Percentiles rank a stretch among this genome's conserved stretches.
Conservation (phyloP, 305 asterid genomes). For the Fraxinus greggii region DNA sequence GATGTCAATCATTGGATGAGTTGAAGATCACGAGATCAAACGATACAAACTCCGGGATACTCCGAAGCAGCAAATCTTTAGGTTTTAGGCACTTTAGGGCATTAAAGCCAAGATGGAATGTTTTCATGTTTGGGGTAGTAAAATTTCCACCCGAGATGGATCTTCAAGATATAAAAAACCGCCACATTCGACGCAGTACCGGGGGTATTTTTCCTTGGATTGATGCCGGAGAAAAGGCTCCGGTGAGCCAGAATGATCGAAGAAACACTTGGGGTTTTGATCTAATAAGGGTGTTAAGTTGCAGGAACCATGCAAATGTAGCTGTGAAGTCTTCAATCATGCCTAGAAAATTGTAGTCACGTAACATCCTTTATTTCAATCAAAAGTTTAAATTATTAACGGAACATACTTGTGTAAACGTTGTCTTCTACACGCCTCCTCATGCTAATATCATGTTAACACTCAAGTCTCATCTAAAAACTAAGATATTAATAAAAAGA, state of each 20-base stretch:
- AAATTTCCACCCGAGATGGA: constrained; percentile 61
- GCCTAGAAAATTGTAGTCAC: neutral
- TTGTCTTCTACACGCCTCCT: constrained; percentile 8
- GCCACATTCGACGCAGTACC: constrained; percentile 48
- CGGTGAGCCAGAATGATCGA: constrained; percentile 23
- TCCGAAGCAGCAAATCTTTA: constrained; percentile 46
- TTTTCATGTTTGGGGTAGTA: constrained; percentile 43
- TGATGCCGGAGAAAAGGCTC: constrained; percentile 25
- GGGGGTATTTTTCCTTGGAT: constrained; percentile 26
- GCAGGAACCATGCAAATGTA: constrained; percentile 54
- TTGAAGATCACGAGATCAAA: constrained; percentile 11
- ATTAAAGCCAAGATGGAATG: constrained; percentile 49
- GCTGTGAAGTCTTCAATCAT: constrained; percentile 33
- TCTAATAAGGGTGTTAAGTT: constrained; percentile 49
- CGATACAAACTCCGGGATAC: constrained; percentile 3
- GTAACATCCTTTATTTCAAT: neutral
- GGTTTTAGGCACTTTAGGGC: constrained; percentile 28
- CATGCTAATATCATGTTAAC: neutral
- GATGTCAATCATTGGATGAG: constrained; percentile 47
- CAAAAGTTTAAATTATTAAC: neutral
- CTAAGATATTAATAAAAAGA: neutral
- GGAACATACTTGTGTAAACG: neutral
- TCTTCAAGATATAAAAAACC: constrained; percentile 50
- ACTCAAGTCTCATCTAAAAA: too few relatives aligned
- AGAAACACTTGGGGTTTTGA: constrained; percentile 45